Evolutionary conservation across 1,139 yeast genomes (phyloP), one percentile per base, ranked within the genome.

Genomic region (Nakaseomyces bracarensis): DNA sequence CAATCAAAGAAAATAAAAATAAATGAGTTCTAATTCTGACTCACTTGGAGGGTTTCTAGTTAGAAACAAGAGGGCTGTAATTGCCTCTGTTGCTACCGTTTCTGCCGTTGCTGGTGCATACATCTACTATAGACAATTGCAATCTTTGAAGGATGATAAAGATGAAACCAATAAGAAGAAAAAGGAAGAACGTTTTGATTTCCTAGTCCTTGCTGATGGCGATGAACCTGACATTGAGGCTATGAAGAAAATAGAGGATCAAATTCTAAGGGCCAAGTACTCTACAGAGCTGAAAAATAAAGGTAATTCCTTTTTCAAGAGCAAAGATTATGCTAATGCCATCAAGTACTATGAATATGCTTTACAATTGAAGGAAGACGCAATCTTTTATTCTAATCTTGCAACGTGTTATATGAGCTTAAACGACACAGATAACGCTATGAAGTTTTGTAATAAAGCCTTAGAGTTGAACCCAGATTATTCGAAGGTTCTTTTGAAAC

Each of bases 391-490:
- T 68, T 86, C 96, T 48, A 89, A 89, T 70, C 77, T 95, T 66
- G 87, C 96, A 20, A 98, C 98, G 15, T 91, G 96, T 67, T 85
- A 84, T 66, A 83, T 87, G 43, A 85, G 94, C 15, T 70, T 84
- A 52, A 76, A 79, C 47, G 77, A 87, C 50, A 79, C 76, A 59
- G 85, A 83, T 54, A 80, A 85, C 58, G 96, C 87, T 37, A 74
- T 93, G 51, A 84, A 79, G 53, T 96, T 86, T 63, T 82, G 96
- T 46, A 77, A 95, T 23, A 76, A 73, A 49, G 98, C 98, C 30
- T 74, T 93, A 55, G 74, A 77, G 52, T 67, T 89, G 57, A 83
- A 87, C 63, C 95, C 95, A 13, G 91, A 82, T 60, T 91, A 93
- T 66, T 71, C 86, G 55, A 91, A 93, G 70, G 93, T 96, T 65